Conservation (phyloP, 2,329 filamentous ascomycete species). For the Botryosphaeria dothidea region DNA sequence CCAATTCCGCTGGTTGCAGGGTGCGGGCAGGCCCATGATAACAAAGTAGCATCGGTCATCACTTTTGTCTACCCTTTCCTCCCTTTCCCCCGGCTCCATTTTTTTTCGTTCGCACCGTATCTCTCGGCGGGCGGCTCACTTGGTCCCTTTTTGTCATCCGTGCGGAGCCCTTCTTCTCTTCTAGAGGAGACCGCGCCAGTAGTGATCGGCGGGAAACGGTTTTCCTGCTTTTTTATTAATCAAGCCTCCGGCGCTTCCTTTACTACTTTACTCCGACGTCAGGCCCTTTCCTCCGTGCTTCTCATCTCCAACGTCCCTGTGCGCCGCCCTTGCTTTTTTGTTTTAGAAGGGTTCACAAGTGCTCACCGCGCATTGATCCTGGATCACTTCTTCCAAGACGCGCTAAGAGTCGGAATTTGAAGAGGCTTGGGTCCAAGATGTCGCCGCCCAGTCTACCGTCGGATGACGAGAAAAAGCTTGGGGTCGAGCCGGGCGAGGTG, state of each 20-base stretch:
- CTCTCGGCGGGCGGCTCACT: background rate
- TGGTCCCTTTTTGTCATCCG: background rate
- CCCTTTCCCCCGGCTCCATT: background rate
- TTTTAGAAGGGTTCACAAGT: too few species aligned
- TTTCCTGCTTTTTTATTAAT: conserved; percentile 2
- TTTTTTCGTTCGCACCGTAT: background rate
- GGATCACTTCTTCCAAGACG: too few species aligned
- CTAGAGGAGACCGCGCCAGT: background rate
- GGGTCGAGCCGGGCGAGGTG: conserved; percentile 19
- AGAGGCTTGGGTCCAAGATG: background rate
- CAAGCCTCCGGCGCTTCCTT: background rate
- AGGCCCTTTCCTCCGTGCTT: background rate
- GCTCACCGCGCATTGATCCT: too few species aligned
- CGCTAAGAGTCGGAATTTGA: too few species aligned
- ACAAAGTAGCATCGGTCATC: background rate
- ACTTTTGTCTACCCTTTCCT: too few species aligned
- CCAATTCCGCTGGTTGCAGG: background rate
- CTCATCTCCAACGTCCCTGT: background rate
- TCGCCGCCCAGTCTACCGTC: conserved; percentile 8
- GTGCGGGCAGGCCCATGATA: background rate
- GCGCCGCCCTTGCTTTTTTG: background rate
- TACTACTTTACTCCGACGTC: background rate
- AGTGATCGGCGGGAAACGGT: background rate
- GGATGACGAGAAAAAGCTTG: conserved; percentile 24
- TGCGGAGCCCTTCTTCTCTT: background rate